Evolutionary conservation across 1,139 yeast species (phyloP).

Genomic region (Pichia sp.): DNA sequence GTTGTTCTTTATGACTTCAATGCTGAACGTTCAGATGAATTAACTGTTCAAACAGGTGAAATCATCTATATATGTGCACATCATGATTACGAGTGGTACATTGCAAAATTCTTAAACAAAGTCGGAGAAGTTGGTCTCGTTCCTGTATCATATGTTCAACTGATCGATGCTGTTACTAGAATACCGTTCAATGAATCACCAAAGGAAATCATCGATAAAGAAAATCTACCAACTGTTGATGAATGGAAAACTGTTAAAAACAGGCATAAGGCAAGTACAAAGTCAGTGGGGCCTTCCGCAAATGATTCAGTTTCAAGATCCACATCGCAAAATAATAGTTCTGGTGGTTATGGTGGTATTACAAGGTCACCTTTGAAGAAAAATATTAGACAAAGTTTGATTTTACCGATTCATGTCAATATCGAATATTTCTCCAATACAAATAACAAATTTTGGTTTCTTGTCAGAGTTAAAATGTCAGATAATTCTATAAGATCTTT

Average conservation of each 20-base stretch:
- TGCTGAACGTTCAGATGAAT: slow-evolving; percentile 87
- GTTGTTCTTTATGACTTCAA: slow-evolving; percentile 71
- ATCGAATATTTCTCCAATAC: slow-evolving; percentile 73
- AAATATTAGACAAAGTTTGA: not conserved
- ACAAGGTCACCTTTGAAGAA: slow-evolving; percentile 2
- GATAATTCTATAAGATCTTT: slow-evolving; percentile 65
- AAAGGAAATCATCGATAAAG: slow-evolving; percentile 51
- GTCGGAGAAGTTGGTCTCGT: slow-evolving; percentile 96
- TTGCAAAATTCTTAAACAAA: slow-evolving; percentile 91
- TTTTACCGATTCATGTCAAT: slow-evolving; percentile 20
- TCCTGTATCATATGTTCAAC: slow-evolving; percentile 83
- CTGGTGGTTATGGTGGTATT: slow-evolving; percentile 7
- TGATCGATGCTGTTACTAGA: slow-evolving; percentile 69
- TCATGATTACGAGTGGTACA: slow-evolving; percentile 94
- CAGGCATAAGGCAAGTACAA: slow-evolving; percentile 85
- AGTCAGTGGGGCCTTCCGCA: slow-evolving; percentile 51
- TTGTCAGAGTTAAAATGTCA: slow-evolving; percentile 61
- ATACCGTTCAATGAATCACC: slow-evolving; percentile 34
- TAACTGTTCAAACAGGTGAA: slow-evolving; percentile 79
- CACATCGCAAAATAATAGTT: slow-evolving; percentile 6
- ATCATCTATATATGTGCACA: slow-evolving; percentile 90
- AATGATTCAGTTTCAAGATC: slow-evolving; percentile 13
- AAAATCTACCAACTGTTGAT: slow-evolving; percentile 79
- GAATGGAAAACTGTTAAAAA: slow-evolving; percentile 94
- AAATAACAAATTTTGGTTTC: slow-evolving; percentile 86